Conservation (phyloP, 352 stramenopile genomes). For the Pythium myriotylum region DNA sequence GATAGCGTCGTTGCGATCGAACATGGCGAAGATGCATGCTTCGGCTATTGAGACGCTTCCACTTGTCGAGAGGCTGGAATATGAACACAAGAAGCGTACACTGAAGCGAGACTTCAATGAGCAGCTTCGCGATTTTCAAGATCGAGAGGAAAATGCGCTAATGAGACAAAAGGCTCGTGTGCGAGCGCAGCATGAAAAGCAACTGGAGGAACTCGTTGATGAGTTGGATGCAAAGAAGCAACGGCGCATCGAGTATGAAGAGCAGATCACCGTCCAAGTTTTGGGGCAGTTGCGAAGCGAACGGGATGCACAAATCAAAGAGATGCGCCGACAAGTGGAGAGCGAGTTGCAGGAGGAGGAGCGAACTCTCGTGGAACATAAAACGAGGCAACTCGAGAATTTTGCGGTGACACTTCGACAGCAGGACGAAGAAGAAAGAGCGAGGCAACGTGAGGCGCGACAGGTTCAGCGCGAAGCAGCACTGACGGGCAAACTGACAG, state of each 20-base stretch:
- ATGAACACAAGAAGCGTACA: slow-evolving; percentile 76
- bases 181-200: slow-evolving; percentile 61
- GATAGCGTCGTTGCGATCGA: slow-evolving; percentile 35
- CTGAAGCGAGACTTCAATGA: slow-evolving; percentile 59
- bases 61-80: slow-evolving; percentile 37
- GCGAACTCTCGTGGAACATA: slow-evolving; percentile 45
- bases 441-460: slow-evolving; percentile 19
- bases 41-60: slow-evolving; percentile 31
- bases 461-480: slow-evolving; percentile 19
- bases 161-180: slow-evolving; percentile 66
- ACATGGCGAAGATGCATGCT: slow-evolving; percentile 35
- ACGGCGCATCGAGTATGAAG: slow-evolving; percentile 63
- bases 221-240: slow-evolving; percentile 64
- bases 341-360: slow-evolving; percentile 58
- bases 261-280: slow-evolving; percentile 48
- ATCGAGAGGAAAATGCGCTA: slow-evolving; percentile 70
- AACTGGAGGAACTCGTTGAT: slow-evolving; percentile 61
- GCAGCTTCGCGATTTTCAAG: slow-evolving; percentile 70
- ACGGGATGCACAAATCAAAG: slow-evolving; percentile 45
- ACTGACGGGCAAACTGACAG: slow-evolving; percentile 1
- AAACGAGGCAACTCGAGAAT: slow-evolving; percentile 44
- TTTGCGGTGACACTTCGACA: slow-evolving; percentile 44
- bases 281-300: slow-evolving; percentile 57
- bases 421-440: slow-evolving; percentile 41
- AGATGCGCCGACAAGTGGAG: slow-evolving; percentile 46